phyloP scores from a whole-genome alignment of 345 rosid species.

The Hibiscus trionum region DNA sequence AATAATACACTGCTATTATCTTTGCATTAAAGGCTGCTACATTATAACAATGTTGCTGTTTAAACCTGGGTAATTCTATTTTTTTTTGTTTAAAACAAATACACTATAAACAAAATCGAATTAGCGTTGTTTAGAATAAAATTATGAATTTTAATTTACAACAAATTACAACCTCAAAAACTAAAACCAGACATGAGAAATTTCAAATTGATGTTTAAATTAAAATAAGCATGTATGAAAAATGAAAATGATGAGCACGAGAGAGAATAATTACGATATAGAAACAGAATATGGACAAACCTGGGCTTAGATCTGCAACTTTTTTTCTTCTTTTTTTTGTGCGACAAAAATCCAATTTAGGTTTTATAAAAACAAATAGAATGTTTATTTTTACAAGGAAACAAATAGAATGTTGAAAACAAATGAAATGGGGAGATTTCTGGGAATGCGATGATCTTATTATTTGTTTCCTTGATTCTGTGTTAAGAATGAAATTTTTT shows the following conservation, averaged over 20 bases:
- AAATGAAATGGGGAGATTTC: not conserved
- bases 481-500: not conserved
- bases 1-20: not conserved
- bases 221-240: not conserved
- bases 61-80: not conserved
- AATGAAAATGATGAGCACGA: not conserved
- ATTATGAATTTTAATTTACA: not conserved
- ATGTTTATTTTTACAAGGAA: not conserved
- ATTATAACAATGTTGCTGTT: not conserved
- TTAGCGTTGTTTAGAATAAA: not conserved
- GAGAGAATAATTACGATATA: not conserved
- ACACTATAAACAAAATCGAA: not conserved
- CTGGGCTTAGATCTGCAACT: conserved; percentile 13
- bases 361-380: not conserved
- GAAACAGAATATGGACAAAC: not conserved
- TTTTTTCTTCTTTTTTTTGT: not conserved
- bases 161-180: not conserved
- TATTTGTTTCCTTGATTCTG: not conserved
- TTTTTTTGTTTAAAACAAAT: not conserved
- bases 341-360: not conserved
- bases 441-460: not conserved
- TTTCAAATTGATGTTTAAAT: not conserved
- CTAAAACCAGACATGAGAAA: not conserved
- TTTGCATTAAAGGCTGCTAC: not conserved
- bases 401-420: not conserved